phyloP scores from a whole-genome alignment of 208 protist genomes.

The Leishmania amazonensis region DNA sequence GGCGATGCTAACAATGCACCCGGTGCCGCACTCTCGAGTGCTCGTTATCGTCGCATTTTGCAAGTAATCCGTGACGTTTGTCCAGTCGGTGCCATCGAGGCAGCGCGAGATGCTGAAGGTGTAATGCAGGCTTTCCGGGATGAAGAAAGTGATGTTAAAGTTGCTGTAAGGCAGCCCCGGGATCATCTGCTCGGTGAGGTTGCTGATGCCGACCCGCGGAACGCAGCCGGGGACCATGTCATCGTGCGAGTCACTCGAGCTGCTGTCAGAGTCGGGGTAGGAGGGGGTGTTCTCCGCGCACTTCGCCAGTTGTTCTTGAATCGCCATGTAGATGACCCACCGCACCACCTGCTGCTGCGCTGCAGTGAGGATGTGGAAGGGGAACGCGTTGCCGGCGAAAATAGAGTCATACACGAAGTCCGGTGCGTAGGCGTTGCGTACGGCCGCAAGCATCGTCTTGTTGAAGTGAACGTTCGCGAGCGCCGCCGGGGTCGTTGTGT shows the following conservation, averaged over 20 bases:
- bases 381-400: constrained; percentile 31
- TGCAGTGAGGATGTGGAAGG: constrained; percentile 29
- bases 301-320: constrained; percentile 28
- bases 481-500: constrained; percentile 39
- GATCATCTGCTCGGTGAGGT: constrained; percentile 37
- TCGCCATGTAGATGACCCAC: constrained; percentile 35
- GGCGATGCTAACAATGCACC: constrained; percentile 77
- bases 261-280: constrained; percentile 1
- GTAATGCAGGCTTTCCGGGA: constrained; percentile 36
- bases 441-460: constrained; percentile 16
- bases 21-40: constrained; percentile 44
- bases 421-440: constrained; percentile 18
- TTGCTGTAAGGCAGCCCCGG: constrained; percentile 13
- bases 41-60: constrained; percentile 9
- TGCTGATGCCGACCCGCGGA: constrained; percentile 44
- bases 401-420: constrained; percentile 24
- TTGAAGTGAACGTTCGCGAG: constrained; percentile 27
- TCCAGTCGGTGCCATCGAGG: constrained; percentile 52
- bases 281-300: constrained; percentile 14
- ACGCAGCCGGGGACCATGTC: constrained; percentile 25
- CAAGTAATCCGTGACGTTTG: constrained; percentile 24
- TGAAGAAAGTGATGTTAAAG: constrained; percentile 50
- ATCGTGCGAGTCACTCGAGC: neutral
- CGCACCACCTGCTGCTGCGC: constrained; percentile 46
- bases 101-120: constrained; percentile 47